These are phyloP conservation scores for Corymbia maculata DNA, from an alignment of 345 rosid species.

Conservation along the genomic window DNA sequence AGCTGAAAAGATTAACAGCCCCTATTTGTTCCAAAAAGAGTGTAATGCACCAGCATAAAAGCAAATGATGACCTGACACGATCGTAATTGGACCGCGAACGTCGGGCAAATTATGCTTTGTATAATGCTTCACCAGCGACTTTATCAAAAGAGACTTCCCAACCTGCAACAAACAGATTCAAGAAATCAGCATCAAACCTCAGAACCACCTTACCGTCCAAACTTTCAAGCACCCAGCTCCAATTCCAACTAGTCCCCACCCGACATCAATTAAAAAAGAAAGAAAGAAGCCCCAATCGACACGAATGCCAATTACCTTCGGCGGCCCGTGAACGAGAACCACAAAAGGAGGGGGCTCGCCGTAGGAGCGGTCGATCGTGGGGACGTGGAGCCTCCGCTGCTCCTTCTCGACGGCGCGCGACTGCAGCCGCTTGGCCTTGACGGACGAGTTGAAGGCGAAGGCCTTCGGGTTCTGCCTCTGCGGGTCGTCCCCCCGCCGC, in stretches of 20 bases:
- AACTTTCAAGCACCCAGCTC: background rate
- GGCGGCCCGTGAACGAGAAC: slow-evolving; percentile 93
- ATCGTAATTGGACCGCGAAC: slow-evolving; percentile 87
- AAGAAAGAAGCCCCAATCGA: background rate
- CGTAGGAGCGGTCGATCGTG: slow-evolving; percentile 64
- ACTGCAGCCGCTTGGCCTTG: slow-evolving; percentile 56
- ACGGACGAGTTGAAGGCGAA: slow-evolving; percentile 51
- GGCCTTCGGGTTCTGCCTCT: slow-evolving; percentile 70
- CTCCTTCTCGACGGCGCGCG: slow-evolving; percentile 76
- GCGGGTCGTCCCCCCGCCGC: slow-evolving; percentile 8
- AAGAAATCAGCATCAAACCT: background rate
- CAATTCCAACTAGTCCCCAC: background rate
- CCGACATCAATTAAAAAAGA: background rate
- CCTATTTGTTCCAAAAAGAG: background rate
- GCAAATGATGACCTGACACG: slow-evolving; percentile 16
- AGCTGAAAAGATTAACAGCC: background rate
- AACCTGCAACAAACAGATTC: slow-evolving; percentile 27
- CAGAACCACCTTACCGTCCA: background rate
- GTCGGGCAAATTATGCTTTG: slow-evolving; percentile 71
- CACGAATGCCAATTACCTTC: slow-evolving; percentile 22
- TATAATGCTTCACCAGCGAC: slow-evolving; percentile 69
- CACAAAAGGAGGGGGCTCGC: slow-evolving; percentile 78
- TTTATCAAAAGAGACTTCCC: slow-evolving; percentile 89
- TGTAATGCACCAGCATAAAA: background rate
- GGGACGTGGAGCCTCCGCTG: slow-evolving; percentile 80